These are phyloP conservation scores for Immersiporthe knoxdaviesiana DNA, from an alignment of 2,329 filamentous ascomycete species.

Conservation along the genomic window DNA sequence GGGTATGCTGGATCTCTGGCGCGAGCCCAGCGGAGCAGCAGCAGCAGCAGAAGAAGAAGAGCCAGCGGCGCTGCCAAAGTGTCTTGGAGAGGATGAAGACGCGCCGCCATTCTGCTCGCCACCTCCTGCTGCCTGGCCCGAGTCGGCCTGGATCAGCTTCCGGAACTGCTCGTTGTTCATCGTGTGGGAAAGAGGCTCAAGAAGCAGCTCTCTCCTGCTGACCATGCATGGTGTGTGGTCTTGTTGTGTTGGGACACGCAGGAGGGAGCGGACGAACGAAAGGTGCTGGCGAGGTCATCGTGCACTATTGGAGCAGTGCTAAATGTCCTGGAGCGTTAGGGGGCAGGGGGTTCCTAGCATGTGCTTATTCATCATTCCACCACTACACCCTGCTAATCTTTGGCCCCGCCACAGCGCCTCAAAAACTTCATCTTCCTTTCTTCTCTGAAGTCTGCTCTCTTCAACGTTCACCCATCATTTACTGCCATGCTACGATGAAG, in stretches of 20 bases:
- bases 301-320: background rate
- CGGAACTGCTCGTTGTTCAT: slow-evolving; percentile 99
- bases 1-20: slow-evolving; percentile 78
- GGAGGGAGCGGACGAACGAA: background rate
- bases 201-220: background rate
- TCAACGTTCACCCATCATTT: too few species aligned
- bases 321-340: background rate
- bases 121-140: slow-evolving; percentile 42
- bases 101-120: slow-evolving; percentile 50
- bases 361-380: background rate
- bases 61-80: slow-evolving; percentile 33
- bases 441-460: background rate
- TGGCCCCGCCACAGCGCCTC: background rate
- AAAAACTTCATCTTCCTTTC: background rate
- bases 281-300: background rate
- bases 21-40: slow-evolving; percentile 69
- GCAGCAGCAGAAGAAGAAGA: slow-evolving; percentile 44
- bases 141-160: slow-evolving; percentile 66
- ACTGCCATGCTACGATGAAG: background rate
- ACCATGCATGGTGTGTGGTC: background rate
- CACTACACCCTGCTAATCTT: background rate
- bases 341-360: background rate
- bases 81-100: slow-evolving; percentile 40
- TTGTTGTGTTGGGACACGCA: background rate
- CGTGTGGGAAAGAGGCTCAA: background rate